phyloP scores from a whole-genome alignment of 257 asterid genomes.

The Solanum neorickii region DNA sequence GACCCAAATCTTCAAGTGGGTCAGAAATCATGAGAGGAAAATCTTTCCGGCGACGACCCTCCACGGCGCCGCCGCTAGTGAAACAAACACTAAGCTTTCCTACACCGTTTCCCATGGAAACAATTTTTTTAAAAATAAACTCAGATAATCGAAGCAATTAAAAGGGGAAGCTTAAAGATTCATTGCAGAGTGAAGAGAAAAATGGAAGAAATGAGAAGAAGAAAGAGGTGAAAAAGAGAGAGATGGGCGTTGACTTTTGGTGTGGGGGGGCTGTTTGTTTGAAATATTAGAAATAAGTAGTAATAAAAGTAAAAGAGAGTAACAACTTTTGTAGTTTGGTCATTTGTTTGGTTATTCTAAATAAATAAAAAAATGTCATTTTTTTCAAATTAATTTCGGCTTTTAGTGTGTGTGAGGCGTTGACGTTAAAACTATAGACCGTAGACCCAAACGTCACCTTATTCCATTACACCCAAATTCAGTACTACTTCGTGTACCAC shows the following conservation, averaged over 20 bases:
- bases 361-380: background rate
- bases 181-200: background rate
- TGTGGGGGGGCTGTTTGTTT: conserved; percentile 8
- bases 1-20: conserved; percentile 87
- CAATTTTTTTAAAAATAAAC: background rate
- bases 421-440: background rate
- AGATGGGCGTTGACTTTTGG: conserved; percentile 50
- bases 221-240: background rate
- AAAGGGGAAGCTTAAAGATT: background rate
- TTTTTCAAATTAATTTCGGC: background rate
- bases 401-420: background rate
- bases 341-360: background rate
- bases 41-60: conserved; percentile 37
- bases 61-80: conserved; percentile 37
- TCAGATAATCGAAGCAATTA: background rate
- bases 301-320: conserved; percentile 14
- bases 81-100: conserved; percentile 80
- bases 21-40: conserved; percentile 40
- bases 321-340: background rate
- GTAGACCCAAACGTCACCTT: background rate
- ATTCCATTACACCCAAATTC: background rate
- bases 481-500: background rate
- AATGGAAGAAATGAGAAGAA: background rate
- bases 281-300: conserved; percentile 38
- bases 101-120: conserved; percentile 80